These are phyloP conservation scores for Leccinum ochraceum DNA, from an alignment of 768 basidiomycete species.

Conservation along the genomic window DNA sequence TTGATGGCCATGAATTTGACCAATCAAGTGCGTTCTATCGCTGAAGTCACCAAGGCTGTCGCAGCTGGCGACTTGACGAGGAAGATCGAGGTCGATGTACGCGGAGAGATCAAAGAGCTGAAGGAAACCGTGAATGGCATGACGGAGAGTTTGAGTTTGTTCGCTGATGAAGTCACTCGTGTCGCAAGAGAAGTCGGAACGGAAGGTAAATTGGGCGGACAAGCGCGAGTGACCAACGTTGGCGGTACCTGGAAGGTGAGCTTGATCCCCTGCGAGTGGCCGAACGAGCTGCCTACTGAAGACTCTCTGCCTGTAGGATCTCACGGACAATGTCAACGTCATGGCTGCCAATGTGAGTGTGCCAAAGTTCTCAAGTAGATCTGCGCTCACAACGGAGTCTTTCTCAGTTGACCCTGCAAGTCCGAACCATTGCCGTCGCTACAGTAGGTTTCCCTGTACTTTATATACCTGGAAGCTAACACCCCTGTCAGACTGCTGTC, in stretches of 20 bases:
- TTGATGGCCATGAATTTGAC: slow-evolving; percentile 90
- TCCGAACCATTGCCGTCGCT: slow-evolving; percentile 89
- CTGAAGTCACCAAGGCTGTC: slow-evolving; percentile 93
- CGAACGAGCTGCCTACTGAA: neutral
- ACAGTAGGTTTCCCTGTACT: slow-evolving; percentile 54
- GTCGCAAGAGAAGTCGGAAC: slow-evolving; percentile 98
- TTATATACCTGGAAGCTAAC: slow-evolving; percentile 1
- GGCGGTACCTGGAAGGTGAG: slow-evolving; percentile 91
- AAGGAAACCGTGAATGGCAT: slow-evolving; percentile 95
- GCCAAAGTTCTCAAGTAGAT: neutral
- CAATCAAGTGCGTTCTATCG: slow-evolving; percentile 87
- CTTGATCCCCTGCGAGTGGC: neutral
- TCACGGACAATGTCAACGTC: slow-evolving; percentile 94
- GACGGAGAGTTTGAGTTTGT: slow-evolving; percentile 84
- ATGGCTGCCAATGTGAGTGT: slow-evolving; percentile 86
- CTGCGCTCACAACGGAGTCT: slow-evolving; percentile 4
- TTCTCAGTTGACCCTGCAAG: slow-evolving; percentile 82
- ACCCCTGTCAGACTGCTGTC: slow-evolving; percentile 69
- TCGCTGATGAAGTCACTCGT: slow-evolving; percentile 80
- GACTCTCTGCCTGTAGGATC: slow-evolving; percentile 47
- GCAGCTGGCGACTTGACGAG: slow-evolving; percentile 91
- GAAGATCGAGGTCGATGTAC: slow-evolving; percentile 89
- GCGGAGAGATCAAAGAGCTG: slow-evolving; percentile 88
- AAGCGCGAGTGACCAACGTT: slow-evolving; percentile 90
- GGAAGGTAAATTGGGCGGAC: slow-evolving; percentile 92